phyloP scores from a whole-genome alignment of 2,329 filamentous ascomycete genomes.

The Balansia obtecta region DNA sequence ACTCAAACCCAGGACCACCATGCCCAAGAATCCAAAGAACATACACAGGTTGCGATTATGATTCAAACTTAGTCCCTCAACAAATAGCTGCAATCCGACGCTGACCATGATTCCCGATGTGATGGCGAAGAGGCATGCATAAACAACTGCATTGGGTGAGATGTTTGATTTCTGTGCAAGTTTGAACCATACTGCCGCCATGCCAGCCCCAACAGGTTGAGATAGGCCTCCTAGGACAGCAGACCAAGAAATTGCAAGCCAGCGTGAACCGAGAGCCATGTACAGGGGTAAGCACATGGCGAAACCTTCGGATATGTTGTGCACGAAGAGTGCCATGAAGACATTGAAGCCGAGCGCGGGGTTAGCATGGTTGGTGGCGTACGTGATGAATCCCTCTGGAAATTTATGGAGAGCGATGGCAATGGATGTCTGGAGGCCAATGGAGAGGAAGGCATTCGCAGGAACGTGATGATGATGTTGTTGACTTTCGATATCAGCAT shows the following conservation, averaged over 20 bases:
- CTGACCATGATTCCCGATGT: slow-evolving; percentile 94
- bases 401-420: slow-evolving; percentile 95
- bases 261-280: slow-evolving; percentile 70
- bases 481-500: slow-evolving; percentile 35
- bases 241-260: slow-evolving; percentile 74
- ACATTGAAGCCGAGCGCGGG: slow-evolving; percentile 79
- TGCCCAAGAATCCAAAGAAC: slow-evolving; percentile 70
- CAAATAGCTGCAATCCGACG: slow-evolving; percentile 79
- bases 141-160: slow-evolving; percentile 43
- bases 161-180: slow-evolving; percentile 43
- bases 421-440: slow-evolving; percentile 90
- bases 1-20: slow-evolving; percentile 76
- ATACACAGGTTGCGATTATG: slow-evolving; percentile 69
- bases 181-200: slow-evolving; percentile 80
- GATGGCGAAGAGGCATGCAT: slow-evolving; percentile 73
- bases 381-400: slow-evolving; percentile 79
- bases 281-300: slow-evolving; percentile 87
- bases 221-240: slow-evolving; percentile 73
- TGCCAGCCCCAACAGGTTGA: slow-evolving; percentile 73
- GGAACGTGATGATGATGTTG: slow-evolving; percentile 90
- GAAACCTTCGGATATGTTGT: slow-evolving; percentile 97
- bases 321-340: slow-evolving; percentile 91
- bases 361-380: slow-evolving; percentile 93
- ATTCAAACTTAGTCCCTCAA: slow-evolving; percentile 72
- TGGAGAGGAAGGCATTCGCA: slow-evolving; percentile 82